Conservation (phyloP, 129 eudicot species). For the Artemisia argyi region DNA sequence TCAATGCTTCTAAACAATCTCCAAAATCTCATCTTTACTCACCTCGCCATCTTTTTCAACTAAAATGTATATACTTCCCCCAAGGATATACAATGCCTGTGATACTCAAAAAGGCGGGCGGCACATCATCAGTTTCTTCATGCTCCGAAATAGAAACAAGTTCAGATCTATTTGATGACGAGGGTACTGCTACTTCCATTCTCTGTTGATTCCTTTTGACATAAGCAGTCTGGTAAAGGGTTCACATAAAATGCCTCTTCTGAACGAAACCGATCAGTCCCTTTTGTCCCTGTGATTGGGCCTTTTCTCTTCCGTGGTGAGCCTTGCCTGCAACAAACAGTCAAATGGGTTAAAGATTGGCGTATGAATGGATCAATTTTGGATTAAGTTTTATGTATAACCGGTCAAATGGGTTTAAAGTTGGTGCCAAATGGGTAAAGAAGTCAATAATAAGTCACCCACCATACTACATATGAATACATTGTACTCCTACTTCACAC, state of each 20-base stretch:
- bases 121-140: constrained; percentile 6
- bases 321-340: constrained; percentile 67
- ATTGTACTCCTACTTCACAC: too few species aligned
- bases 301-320: constrained; percentile 94
- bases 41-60: constrained; percentile 12
- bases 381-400: neutral
- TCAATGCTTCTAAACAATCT: constrained; percentile 22
- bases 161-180: constrained; percentile 34
- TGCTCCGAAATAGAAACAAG: constrained; percentile 2
- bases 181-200: constrained; percentile 29
- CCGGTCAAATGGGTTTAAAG: neutral
- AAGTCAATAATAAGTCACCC: too few species aligned
- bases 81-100: neutral
- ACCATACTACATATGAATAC: too few species aligned
- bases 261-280: constrained; percentile 91
- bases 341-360: neutral
- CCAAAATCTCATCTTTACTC: neutral
- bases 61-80: constrained; percentile 26
- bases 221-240: constrained; percentile 90
- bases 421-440: too few species aligned
- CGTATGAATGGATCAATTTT: neutral
- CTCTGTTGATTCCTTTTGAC: constrained; percentile 46
- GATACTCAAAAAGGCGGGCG: neutral
- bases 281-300: constrained; percentile 90
- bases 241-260: constrained; percentile 95